Conservation (phyloP, 2,329 filamentous ascomycete genomes). For the Fusarium sp. region DNA sequence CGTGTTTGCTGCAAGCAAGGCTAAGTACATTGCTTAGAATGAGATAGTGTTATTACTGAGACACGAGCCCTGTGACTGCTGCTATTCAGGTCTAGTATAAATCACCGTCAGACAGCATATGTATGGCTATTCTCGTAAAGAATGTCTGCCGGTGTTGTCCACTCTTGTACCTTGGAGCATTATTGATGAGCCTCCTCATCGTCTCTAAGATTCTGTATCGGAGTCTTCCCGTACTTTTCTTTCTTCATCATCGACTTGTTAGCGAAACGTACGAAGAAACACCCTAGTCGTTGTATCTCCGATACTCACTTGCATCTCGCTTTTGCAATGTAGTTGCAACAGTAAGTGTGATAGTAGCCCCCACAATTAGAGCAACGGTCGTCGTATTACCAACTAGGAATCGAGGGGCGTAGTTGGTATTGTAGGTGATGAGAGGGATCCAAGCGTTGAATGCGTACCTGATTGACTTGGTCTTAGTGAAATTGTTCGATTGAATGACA, state of each 20-base stretch:
- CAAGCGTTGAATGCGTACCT: background rate
- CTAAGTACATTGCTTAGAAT: no score
- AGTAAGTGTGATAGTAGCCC: background rate
- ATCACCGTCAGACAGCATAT: no score
- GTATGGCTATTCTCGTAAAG: no score
- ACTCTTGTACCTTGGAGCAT: no score
- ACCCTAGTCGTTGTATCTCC: background rate
- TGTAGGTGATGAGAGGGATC: background rate
- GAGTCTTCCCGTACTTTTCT: background rate
- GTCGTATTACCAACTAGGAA: background rate
- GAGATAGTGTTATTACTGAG: no score
- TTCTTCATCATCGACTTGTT: background rate
- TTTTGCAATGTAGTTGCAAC: background rate
- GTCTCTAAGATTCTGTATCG: no score
- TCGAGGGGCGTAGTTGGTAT: background rate
- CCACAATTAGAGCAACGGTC: background rate
- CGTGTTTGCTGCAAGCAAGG: no score
- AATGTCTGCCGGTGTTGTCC: rapidly evolving
- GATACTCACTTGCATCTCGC: background rate
- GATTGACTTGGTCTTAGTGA: background rate
- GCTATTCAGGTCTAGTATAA: no score
- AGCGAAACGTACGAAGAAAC: background rate
- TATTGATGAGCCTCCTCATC: no score
- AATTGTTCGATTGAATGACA: no score
- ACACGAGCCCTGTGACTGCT: no score